A percentile compares a stretch with the other conserved stretches of the same genome.
These are phyloP conservation scores for Clarireedia paspali DNA, from an alignment of 2,329 filamentous ascomycete species.

Conservation along the genomic window DNA sequence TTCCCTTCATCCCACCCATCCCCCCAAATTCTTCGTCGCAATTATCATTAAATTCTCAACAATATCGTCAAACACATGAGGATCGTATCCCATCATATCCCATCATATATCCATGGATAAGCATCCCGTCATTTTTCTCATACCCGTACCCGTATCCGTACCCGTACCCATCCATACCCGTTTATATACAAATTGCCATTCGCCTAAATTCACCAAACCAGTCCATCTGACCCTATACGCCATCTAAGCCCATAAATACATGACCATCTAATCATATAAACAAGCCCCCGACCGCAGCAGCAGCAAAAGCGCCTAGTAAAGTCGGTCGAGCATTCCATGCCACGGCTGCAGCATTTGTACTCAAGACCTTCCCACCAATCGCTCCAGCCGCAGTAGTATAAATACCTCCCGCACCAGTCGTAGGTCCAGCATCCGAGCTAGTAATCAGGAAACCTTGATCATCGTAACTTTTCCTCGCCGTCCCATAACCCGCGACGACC, in stretches of 20 bases:
- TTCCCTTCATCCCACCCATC: not conserved
- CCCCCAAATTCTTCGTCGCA: not conserved
- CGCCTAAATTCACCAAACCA: not conserved
- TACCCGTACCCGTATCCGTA: not conserved
- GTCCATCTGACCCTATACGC: not conserved
- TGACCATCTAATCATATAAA: not conserved
- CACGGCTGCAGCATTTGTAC: constrained; percentile 17
- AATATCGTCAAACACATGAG: not conserved
- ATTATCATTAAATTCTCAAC: not conserved
- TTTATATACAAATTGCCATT: not conserved
- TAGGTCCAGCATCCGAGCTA: constrained; percentile 5
- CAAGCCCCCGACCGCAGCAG: not conserved
- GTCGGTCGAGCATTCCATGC: constrained; percentile 7
- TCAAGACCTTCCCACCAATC: constrained; percentile 16
- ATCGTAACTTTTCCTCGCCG: constrained; percentile 36
- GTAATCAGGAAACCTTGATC: constrained; percentile 37
- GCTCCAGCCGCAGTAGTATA: constrained; percentile 12
- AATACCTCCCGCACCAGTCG: constrained; percentile 8
- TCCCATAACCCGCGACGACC: constrained; percentile 30
- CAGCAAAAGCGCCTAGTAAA: not conserved
- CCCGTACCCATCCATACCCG: not conserved
- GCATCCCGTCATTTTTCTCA: not conserved
- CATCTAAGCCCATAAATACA: not conserved
- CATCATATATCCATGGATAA: not conserved
- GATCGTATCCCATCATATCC: not conserved